Percentiles rank a stretch among this genome's conserved stretches.
Evolutionary conservation across 2,329 filamentous ascomycete genomes (phyloP).

Genomic region (Didymella glomerata): DNA sequence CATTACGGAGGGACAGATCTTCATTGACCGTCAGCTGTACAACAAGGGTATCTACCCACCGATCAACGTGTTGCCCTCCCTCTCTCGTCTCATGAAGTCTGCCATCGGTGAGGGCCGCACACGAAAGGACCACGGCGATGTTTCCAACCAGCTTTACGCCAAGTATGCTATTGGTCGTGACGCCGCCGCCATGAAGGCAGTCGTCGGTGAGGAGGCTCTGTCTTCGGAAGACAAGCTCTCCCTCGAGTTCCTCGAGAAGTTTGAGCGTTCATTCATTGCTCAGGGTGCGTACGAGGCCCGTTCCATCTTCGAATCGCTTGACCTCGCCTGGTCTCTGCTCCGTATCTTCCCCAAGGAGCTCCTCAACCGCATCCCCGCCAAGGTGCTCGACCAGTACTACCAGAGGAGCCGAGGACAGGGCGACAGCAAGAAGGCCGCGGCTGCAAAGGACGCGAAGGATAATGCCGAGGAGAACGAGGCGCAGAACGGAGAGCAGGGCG

Average conservation of each 20-base stretch:
- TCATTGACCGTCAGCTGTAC: conserved; percentile 89
- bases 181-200: conserved; percentile 98
- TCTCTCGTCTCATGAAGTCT: conserved; percentile 99
- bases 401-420: conserved; percentile 52
- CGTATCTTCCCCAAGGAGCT: conserved; percentile 98
- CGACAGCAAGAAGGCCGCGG: conserved; percentile 53
- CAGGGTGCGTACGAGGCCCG: conserved; percentile 94
- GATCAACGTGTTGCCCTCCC: conserved; percentile 96
- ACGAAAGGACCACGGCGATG: conserved; percentile 94
- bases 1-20: conserved; percentile 99
- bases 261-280: conserved; percentile 92
- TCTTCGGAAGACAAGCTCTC: conserved; percentile 97
- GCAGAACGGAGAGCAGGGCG: conserved; percentile 38
- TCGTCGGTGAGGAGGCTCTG: conserved; percentile 96
- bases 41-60: conserved; percentile 99
- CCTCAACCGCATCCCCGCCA: conserved; percentile 78
- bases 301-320: conserved; percentile 90
- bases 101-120: conserved; percentile 98
- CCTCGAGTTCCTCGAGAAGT: conserved; percentile 97
- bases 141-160: conserved; percentile 99
- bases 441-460: conserved; percentile 54
- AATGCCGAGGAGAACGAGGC: conserved; percentile 44
- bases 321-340: conserved; percentile 94
- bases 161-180: conserved; percentile 99
- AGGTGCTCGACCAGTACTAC: conserved; percentile 63